phyloP scores from a whole-genome alignment of 495 filamentous ascomycete species.

The Neurospora cerealis region DNA sequence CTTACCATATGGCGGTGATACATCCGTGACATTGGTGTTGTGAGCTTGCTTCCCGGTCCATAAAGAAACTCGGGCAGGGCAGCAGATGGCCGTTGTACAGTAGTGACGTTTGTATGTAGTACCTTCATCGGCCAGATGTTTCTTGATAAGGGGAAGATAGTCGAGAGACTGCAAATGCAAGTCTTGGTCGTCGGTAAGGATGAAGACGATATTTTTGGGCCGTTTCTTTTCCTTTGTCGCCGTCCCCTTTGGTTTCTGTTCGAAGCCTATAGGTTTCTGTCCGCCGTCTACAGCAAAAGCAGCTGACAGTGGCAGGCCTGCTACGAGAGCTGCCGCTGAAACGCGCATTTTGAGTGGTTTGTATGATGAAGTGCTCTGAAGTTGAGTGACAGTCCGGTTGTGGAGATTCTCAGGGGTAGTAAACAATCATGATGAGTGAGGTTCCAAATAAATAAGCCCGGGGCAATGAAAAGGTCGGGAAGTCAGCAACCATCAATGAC shows the following conservation, averaged over 20 bases:
- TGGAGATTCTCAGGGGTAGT: neutral
- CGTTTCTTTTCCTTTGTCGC: conserved; percentile 1
- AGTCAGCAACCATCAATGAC: neutral
- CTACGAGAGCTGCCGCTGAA: conserved; percentile 6
- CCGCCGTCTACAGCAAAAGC: neutral
- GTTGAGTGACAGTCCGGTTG: neutral
- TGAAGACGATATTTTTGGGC: conserved; percentile 53
- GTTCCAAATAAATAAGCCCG: neutral
- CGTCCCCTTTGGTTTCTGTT: conserved; percentile 1
- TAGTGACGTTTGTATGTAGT: conserved; percentile 49
- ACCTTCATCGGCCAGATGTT: conserved; percentile 44
- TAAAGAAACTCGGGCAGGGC: conserved; percentile 51
- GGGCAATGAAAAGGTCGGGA: neutral
- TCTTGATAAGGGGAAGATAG: conserved; percentile 45
- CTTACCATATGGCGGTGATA: conserved; percentile 50
- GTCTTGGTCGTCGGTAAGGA: conserved; percentile 60
- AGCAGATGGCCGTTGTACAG: conserved; percentile 54
- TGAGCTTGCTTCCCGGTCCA: conserved; percentile 60
- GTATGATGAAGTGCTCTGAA: neutral
- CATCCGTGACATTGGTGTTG: conserved; percentile 68
- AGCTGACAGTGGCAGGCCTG: conserved; percentile 8
- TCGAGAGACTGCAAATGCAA: conserved; percentile 48
- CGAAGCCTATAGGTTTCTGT: neutral
- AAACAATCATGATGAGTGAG: neutral
- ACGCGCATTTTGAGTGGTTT: conserved; percentile 6